phyloP scores from a whole-genome alignment of 352 stramenopile genomes.

The Globisporangium perplexum region DNA sequence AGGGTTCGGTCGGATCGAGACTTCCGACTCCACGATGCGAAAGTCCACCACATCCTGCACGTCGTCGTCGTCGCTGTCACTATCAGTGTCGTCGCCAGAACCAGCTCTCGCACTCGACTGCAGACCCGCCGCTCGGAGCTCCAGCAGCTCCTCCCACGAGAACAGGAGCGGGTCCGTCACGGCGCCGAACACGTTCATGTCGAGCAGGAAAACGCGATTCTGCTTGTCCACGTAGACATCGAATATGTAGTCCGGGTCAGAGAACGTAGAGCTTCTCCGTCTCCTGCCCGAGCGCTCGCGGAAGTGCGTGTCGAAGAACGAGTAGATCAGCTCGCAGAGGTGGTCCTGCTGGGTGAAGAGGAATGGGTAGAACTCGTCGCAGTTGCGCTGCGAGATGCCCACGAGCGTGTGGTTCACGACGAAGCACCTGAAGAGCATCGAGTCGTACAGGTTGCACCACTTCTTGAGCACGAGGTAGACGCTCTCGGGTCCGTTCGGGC shows the following conservation, averaged over 20 bases:
- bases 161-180: constrained; percentile 94
- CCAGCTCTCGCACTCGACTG: constrained; percentile 13
- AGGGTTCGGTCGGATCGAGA: constrained; percentile 54
- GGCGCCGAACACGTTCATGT: constrained; percentile 93
- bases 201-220: constrained; percentile 87
- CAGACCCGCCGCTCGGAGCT: constrained; percentile 18
- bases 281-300: constrained; percentile 12
- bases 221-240: constrained; percentile 95
- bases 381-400: constrained; percentile 89
- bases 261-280: constrained; percentile 29
- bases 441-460: constrained; percentile 93
- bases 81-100: not conserved
- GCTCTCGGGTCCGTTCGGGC: constrained; percentile 8
- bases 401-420: constrained; percentile 76
- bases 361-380: constrained; percentile 90
- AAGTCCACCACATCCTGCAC: constrained; percentile 59
- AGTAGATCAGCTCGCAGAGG: constrained; percentile 58
- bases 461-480: constrained; percentile 92
- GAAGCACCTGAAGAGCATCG: constrained; percentile 95
- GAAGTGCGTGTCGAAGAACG: constrained; percentile 60
- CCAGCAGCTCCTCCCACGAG: constrained; percentile 83
- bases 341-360: constrained; percentile 67
- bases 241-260: constrained; percentile 84
- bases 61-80: constrained; percentile 28
- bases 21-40: constrained; percentile 65